Conservation (phyloP, 164 flowering plant genomes). For the Annona squamosa region DNA sequence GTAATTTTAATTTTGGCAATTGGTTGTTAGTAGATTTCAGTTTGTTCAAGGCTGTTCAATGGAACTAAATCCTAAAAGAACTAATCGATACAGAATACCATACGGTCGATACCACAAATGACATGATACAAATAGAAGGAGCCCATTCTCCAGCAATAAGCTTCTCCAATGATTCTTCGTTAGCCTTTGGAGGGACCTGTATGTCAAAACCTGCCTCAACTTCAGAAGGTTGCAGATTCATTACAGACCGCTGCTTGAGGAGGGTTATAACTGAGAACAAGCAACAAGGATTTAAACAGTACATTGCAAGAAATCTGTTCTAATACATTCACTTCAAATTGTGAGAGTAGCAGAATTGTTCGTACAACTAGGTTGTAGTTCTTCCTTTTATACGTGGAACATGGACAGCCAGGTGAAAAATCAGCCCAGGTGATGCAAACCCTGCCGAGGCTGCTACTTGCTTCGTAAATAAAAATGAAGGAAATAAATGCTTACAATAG, state of each 20-base stretch:
- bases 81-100: too few relatives aligned
- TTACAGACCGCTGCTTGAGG: slow-evolving; percentile 74
- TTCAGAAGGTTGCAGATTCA: slow-evolving; percentile 99
- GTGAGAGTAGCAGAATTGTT: background rate
- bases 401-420: too few relatives aligned
- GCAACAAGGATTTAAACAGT: background rate
- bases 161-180: slow-evolving; percentile 58
- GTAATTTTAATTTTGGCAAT: background rate
- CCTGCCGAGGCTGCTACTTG: too few relatives aligned
- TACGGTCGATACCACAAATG: slow-evolving; percentile 52
- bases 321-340: background rate
- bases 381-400: too few relatives aligned
- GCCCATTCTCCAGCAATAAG: slow-evolving; percentile 98
- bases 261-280: background rate
- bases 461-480: too few relatives aligned
- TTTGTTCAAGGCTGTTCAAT: background rate
- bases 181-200: slow-evolving; percentile 76
- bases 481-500: slow-evolving; percentile 51
- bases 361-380: background rate
- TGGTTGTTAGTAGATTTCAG: background rate
- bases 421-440: too few relatives aligned
- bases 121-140: slow-evolving; percentile 87
- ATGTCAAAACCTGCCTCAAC: slow-evolving; percentile 96
- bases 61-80: too few relatives aligned
- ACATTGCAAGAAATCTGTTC: background rate